Base-by-base conservation (phyloP, 192 early-diverging fungal genomes). In the Coemansia sp. region DNA sequence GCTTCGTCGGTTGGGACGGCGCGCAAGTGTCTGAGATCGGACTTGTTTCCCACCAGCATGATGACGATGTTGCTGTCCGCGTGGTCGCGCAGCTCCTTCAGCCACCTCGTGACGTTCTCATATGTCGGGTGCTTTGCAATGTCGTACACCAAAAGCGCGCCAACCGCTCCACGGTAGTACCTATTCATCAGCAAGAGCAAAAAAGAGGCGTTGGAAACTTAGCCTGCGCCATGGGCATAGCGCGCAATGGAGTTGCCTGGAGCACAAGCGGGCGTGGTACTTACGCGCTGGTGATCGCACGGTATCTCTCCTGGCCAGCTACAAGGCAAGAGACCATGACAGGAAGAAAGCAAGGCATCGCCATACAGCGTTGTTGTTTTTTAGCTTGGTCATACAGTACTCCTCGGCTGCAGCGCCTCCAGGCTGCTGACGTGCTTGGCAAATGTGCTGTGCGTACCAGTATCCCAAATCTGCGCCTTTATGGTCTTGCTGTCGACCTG, bases 391-490 rank as follows among this genome's bases (percentile, higher is more conserved):
- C n/a, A n/a, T n/a, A n/a, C n/a, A n/a, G n/a, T n/a, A n/a, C n/a
- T n/a, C n/a, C n/a, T n/a, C n/a, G n/a, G n/a, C n/a, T n/a, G n/a
- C n/a, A n/a, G n/a, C n/a, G n/a, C n/a, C n/a, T n/a, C n/a, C n/a
- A 5, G 1, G 5, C 25, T 15, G 59, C 39, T 27, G n/a, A 17
- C 59, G 22, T 17, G 20, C 32, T 14, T 11, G 22, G 14, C 59
- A 29, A 49, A 17, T n/a, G 37, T 42, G 38, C 32, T 22, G 62
- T 79, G 77, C 60, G 87, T 89, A 67, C 94, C 97, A 62, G 97
- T 99, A 86, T 99, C 97, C 97, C 97, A 99, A 82, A 99, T 98
- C 80, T 99, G 96, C 46, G 95, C 95, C 84, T 98, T 99, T 82
- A 99, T 96, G 14, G 93, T 96, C 86, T 99, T 99, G 65, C 88